Evolutionary conservation across 495 filamentous ascomycete genomes (phyloP).

Genomic region (Darksidea phi): DNA sequence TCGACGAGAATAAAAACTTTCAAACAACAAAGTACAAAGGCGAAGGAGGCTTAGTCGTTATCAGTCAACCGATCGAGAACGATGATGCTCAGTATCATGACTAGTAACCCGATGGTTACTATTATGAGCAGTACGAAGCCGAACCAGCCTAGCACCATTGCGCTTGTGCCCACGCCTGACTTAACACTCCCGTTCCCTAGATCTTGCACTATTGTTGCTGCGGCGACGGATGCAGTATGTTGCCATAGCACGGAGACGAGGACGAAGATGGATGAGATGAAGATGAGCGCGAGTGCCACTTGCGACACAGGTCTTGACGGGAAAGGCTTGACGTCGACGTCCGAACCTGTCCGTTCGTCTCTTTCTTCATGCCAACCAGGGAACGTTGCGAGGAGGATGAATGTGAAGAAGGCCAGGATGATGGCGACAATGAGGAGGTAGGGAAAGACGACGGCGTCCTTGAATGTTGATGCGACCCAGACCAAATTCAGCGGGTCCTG

Average conservation of each 20-base stretch:
- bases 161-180: constrained; percentile 83
- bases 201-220: constrained; percentile 87
- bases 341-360: constrained; percentile 59
- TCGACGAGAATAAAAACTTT: too few relatives aligned
- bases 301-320: constrained; percentile 71
- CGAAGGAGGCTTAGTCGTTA: constrained; percentile 1
- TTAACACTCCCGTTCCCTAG: constrained; percentile 90
- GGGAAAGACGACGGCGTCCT: constrained; percentile 78
- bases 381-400: constrained; percentile 75
- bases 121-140: constrained; percentile 88
- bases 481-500: constrained; percentile 79
- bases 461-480: constrained; percentile 76
- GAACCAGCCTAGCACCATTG: constrained; percentile 98
- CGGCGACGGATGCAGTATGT: constrained; percentile 92
- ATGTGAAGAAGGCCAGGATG: constrained; percentile 73
- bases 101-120: constrained; percentile 87
- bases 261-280: constrained; percentile 75
- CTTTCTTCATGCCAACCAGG: constrained; percentile 78
- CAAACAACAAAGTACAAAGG: not conserved
- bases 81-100: constrained; percentile 91
- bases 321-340: constrained; percentile 76
- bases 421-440: constrained; percentile 81
- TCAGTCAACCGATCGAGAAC: constrained; percentile 56
- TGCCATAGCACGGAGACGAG: constrained; percentile 72
- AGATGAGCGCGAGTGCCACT: constrained; percentile 74